These are phyloP conservation scores for Raphanus hybrid DNA, from an alignment of 441 rosid genomes.

Conservation along the genomic window DNA sequence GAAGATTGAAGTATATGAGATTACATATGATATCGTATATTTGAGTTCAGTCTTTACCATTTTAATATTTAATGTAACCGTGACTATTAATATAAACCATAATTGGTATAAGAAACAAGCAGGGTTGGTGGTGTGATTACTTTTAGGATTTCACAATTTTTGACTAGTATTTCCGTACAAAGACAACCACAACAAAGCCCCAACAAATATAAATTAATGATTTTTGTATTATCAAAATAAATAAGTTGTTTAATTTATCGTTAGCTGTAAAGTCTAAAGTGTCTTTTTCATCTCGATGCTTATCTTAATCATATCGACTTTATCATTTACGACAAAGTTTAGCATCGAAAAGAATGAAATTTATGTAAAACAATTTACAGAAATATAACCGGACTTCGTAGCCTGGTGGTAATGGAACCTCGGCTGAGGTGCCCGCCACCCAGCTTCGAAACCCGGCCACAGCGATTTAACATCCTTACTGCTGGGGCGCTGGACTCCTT, in stretches of 20 bases:
- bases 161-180: conserved; percentile 10
- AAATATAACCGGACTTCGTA: no score
- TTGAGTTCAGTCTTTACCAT: not conserved
- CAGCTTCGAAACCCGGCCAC: no score
- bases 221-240: not conserved
- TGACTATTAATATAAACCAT: not conserved
- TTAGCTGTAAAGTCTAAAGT: conserved; percentile 31
- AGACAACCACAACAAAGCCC: not conserved
- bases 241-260: not conserved
- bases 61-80: not conserved
- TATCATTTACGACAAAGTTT: conserved; percentile 30
- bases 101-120: not conserved
- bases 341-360: conserved; percentile 1
- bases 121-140: conserved; percentile 46
- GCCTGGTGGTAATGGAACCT: no score
- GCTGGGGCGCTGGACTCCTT: no score
- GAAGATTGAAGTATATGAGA: not conserved
- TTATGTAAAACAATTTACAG: not conserved
- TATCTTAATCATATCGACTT: conserved; percentile 33
- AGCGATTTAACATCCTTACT: no score
- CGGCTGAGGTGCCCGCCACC: no score
- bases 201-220: not conserved
- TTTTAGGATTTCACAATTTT: not conserved
- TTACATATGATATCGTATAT: not conserved
- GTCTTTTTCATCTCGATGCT: conserved; percentile 16